Evolutionary conservation across 2,329 filamentous ascomycete genomes (phyloP).

Genomic region (Talaromyces sp.): DNA sequence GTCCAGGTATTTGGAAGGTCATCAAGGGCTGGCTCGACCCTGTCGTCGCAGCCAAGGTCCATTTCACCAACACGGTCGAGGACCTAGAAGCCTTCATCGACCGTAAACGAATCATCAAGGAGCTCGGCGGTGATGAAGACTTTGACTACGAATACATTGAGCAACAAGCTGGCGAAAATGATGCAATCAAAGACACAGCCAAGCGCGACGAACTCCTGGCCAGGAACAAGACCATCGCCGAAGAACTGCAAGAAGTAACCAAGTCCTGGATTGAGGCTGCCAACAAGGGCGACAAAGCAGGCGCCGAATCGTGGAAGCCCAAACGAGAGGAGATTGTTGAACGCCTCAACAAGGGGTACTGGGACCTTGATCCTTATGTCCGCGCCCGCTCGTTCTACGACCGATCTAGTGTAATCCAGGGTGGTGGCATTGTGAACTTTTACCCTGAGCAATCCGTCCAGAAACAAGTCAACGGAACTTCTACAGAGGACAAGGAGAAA

Average conservation of each 20-base stretch:
- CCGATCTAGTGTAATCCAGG: conserved; percentile 66
- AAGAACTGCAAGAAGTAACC: conserved; percentile 70
- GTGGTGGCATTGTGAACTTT: conserved; percentile 65
- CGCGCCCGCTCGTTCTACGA: conserved; percentile 82
- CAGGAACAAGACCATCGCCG: conserved; percentile 62
- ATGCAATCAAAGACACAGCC: conserved; percentile 62
- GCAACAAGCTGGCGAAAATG: conserved; percentile 71
- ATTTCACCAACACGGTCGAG: conserved; percentile 79
- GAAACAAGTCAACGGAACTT: neutral
- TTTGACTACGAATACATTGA: conserved; percentile 82
- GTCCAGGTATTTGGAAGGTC: conserved; percentile 83
- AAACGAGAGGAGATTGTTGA: conserved; percentile 60
- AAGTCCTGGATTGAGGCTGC: conserved; percentile 65
- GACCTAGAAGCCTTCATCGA: conserved; percentile 77
- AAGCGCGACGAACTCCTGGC: conserved; percentile 61
- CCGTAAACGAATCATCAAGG: conserved; percentile 66
- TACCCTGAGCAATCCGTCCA: conserved; percentile 47
- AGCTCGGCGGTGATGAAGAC: conserved; percentile 79
- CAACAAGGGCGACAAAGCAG: conserved; percentile 40
- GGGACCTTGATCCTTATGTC: conserved; percentile 82
- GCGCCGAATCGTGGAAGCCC: conserved; percentile 48
- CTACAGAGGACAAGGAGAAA: neutral
- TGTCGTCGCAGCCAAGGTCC: conserved; percentile 87
- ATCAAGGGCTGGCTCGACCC: conserved; percentile 96
- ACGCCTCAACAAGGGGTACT: conserved; percentile 71